These are phyloP conservation scores for Rugosomyces carneus DNA, from an alignment of 1,284 basidiomycete species.

Conservation along the genomic window DNA sequence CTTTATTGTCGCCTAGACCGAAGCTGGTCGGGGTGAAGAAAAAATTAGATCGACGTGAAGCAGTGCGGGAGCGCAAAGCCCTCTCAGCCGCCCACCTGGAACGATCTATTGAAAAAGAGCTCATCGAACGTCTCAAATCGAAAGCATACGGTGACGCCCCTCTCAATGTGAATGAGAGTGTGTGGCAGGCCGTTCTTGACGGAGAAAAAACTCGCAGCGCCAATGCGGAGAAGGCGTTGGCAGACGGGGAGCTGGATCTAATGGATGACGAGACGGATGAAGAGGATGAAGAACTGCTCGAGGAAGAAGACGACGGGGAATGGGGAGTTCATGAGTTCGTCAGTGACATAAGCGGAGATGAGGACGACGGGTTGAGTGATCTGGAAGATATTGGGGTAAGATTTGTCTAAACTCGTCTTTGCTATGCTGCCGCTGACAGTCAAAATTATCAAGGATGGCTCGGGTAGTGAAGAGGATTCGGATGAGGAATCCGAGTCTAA, in stretches of 20 bases:
- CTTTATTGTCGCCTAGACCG: constrained; percentile 49
- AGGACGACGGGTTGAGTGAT: constrained; percentile 58
- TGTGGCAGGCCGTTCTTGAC: constrained; percentile 90
- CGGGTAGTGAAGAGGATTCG: constrained; percentile 16
- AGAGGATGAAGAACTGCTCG: constrained; percentile 59
- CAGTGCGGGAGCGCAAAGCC: constrained; percentile 91
- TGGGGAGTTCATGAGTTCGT: constrained; percentile 81
- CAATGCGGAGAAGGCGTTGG: constrained; percentile 42
- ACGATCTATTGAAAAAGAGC: constrained; percentile 92
- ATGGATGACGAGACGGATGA: constrained; percentile 51
- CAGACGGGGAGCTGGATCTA: constrained; percentile 52
- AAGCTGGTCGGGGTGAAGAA: constrained; percentile 95
- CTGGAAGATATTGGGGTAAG: constrained; percentile 61
- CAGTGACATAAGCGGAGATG: constrained; percentile 74
- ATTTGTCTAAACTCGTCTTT: constrained; percentile 18
- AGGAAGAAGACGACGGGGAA: constrained; percentile 49
- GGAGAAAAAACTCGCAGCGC: constrained; percentile 57
- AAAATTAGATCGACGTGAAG: constrained; percentile 94
- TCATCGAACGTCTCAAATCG: constrained; percentile 90
- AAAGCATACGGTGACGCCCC: constrained; percentile 98
- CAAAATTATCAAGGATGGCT: constrained; percentile 19
- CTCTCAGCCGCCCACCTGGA: constrained; percentile 92
- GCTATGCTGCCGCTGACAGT: constrained; percentile 14
- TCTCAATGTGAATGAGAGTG: constrained; percentile 96
- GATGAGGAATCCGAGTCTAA: constrained; percentile 35